These are phyloP conservation scores for Cryptosporidium canis DNA, from an alignment of 169 alveolate species.

Conservation along the genomic window DNA sequence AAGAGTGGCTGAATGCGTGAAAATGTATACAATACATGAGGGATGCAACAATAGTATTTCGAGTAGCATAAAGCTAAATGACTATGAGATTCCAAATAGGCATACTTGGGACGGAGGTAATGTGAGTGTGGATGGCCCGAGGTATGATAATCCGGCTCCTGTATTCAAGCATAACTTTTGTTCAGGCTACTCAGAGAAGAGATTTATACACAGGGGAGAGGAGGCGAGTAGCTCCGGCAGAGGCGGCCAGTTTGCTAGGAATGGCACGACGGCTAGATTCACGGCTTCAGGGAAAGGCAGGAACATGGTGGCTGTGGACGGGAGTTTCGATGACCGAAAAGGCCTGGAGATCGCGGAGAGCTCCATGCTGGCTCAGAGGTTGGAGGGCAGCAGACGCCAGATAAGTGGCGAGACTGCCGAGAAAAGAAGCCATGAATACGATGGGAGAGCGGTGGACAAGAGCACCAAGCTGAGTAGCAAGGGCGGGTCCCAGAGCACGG, in stretches of 20 bases:
- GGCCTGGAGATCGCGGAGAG: background rate
- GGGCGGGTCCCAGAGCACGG: background rate
- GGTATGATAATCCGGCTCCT: background rate
- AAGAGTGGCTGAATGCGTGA: background rate
- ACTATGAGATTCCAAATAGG: constrained; percentile 13
- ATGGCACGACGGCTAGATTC: background rate
- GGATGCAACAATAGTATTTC: constrained; percentile 23
- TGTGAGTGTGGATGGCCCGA: background rate
- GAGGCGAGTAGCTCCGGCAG: background rate
- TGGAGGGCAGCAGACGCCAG: background rate
- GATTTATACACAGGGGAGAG: background rate
- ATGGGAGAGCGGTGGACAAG: background rate
- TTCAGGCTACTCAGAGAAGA: constrained; percentile 13
- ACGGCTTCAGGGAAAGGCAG: background rate
- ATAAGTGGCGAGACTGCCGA: background rate
- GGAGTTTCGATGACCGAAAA: background rate
- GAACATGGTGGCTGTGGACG: background rate
- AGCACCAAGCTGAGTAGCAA: constrained; percentile 5
- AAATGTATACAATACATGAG: constrained; percentile 64
- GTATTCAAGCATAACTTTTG: constrained; percentile 25
- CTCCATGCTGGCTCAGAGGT: background rate
- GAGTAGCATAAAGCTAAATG: background rate
- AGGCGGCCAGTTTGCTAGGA: background rate
- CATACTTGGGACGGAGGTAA: constrained; percentile 2
- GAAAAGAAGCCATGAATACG: background rate